Conservation (phyloP, 768 basidiomycete genomes). For the Amanita muscaria region DNA sequence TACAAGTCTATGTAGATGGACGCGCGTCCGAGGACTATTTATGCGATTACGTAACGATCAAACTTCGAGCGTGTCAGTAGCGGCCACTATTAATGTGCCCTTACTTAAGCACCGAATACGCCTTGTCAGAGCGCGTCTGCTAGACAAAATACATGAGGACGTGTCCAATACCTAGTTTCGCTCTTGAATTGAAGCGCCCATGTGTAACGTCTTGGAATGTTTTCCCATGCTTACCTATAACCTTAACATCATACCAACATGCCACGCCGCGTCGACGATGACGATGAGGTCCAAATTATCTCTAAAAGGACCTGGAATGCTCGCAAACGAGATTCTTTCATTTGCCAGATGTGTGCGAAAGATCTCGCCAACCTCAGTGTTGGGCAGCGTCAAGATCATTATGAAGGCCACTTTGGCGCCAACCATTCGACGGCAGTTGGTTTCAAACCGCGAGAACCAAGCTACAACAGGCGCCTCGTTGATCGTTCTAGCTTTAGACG, state of each 20-base stretch:
- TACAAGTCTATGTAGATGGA: slow-evolving; percentile 17
- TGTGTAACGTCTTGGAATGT: no score
- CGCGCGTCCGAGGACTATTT: slow-evolving; percentile 36
- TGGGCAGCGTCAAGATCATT: slow-evolving; percentile 42
- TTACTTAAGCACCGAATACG: no score
- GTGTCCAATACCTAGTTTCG: no score
- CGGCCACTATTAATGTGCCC: no score
- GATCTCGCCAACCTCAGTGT: slow-evolving; percentile 31
- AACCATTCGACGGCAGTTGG: neutral
- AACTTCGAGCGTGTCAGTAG: no score
- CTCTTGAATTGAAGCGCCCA: no score
- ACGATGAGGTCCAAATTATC: slow-evolving; percentile 18
- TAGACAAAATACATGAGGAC: no score
- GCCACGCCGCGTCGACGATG: neutral
- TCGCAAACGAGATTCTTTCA: slow-evolving; percentile 9
- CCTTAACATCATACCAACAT: neutral
- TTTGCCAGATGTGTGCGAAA: slow-evolving; percentile 25
- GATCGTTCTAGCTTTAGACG: no score
- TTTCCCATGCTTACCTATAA: no score
- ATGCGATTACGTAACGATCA: slow-evolving; percentile 10
- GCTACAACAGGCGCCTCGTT: no score
- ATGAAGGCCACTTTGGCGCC: slow-evolving; percentile 34
- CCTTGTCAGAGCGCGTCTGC: no score
- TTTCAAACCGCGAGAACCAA: no score
- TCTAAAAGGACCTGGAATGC: slow-evolving; percentile 28